phyloP scores from a whole-genome alignment of 176 grass and related monocot species.

The sorghum (Sorghum bicolor) region DNA sequence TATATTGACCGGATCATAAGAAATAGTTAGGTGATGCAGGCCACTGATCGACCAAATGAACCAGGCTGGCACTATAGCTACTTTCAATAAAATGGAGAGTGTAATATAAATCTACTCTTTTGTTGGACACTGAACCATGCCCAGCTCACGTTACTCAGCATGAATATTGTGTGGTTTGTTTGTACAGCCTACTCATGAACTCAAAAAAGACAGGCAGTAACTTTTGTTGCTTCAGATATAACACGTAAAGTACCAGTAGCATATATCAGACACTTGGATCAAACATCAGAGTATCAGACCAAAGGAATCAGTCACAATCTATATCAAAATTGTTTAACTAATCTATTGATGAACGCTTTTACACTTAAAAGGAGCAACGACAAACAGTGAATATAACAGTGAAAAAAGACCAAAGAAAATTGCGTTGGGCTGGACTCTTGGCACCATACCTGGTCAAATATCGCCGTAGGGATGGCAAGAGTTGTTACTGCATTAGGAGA shows the following conservation, averaged over 20 bases:
- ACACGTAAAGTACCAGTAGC: background rate
- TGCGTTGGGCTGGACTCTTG: constrained; percentile 1
- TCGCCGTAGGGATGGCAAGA: constrained; percentile 80
- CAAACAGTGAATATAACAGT: background rate
- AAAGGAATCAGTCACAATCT: background rate
- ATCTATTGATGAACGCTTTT: background rate
- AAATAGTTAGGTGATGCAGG: constrained; percentile 9
- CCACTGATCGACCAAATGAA: background rate
- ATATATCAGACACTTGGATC: background rate
- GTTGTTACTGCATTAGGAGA: constrained; percentile 77
- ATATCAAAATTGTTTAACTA: background rate
- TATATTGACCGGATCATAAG: background rate
- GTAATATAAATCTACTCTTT: background rate
- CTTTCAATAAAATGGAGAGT: background rate
- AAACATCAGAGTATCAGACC: background rate
- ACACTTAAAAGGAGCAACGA: background rate
- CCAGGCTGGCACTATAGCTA: background rate
- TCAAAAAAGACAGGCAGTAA: background rate
- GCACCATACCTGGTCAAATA: constrained; percentile 78
- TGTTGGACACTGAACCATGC: background rate
- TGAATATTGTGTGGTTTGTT: background rate
- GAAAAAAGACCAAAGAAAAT: background rate
- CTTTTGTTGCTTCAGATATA: background rate
- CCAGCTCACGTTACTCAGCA: background rate
- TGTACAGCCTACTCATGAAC: background rate